These are phyloP conservation scores for Suhomyces kilbournensis DNA, from an alignment of 805 yeast genomes.

Conservation along the genomic window DNA sequence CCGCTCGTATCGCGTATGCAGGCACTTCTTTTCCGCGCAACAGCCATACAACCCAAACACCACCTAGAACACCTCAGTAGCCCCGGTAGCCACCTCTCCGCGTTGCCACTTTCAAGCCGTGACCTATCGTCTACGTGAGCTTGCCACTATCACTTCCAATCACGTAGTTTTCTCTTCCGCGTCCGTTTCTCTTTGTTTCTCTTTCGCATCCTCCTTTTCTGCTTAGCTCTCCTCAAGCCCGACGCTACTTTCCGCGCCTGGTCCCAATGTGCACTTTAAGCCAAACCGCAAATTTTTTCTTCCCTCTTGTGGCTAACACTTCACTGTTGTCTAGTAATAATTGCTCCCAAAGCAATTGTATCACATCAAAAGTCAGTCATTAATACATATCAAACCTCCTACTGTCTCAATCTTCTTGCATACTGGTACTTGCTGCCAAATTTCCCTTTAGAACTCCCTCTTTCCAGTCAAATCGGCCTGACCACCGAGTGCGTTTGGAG, in stretches of 20 bases:
- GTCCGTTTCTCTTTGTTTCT: no score
- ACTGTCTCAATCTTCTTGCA: no score
- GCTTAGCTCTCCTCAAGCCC: background rate
- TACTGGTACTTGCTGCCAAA: background rate
- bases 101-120: background rate
- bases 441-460: background rate
- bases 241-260: background rate
- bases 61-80: background rate
- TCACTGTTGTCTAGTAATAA: background rate
- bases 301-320: background rate
- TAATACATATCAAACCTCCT: no score
- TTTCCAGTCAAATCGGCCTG: background rate
- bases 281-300: background rate
- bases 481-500: background rate
- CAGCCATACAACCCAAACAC: no score
- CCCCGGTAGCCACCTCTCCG: no score
- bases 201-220: background rate
- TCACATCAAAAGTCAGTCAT: background rate
- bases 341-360: background rate
- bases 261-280: background rate
- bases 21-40: background rate
- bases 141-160: background rate
- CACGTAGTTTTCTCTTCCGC: background rate
- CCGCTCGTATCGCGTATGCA: background rate
- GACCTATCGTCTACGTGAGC: background rate